A percentile compares a stretch with the other conserved stretches of the same genome.
These are phyloP conservation scores for Candida stauntonica DNA, from an alignment of 805 yeast species.

Conservation along the genomic window DNA sequence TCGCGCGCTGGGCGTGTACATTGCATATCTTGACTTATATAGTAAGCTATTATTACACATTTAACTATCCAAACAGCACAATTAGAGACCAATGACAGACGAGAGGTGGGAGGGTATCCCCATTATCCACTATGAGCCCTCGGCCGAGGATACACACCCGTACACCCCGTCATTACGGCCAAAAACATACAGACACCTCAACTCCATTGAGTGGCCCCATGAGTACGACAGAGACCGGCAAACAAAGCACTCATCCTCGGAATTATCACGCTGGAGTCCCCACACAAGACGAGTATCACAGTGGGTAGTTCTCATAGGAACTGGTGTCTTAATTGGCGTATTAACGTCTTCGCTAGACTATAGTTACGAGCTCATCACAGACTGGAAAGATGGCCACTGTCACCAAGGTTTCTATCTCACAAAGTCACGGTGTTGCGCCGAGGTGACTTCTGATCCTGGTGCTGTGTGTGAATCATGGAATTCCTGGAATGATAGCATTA, in stretches of 20 bases:
- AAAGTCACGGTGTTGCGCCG: constrained; percentile 31
- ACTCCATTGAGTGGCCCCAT: constrained; percentile 49
- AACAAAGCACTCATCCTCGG: constrained; percentile 1
- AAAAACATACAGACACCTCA: constrained; percentile 34
- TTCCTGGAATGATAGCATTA: constrained; percentile 30
- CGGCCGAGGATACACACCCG: constrained; percentile 1
- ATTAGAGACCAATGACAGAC: not conserved
- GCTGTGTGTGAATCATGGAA: constrained; percentile 31
- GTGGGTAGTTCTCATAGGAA: constrained; percentile 41
- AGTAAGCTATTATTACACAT: not conserved
- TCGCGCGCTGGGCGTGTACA: too few species aligned
- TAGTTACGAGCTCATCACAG: constrained; percentile 45
- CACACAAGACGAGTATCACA: not conserved
- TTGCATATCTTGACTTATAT: too few species aligned
- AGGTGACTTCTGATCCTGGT: constrained; percentile 20
- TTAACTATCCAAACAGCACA: not conserved
- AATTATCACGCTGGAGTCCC: not conserved
- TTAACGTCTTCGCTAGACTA: constrained; percentile 47
- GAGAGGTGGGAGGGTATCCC: constrained; percentile 17
- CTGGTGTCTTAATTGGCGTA: constrained; percentile 45
- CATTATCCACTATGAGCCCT: constrained; percentile 9
- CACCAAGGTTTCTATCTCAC: constrained; percentile 27
- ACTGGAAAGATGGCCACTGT: constrained; percentile 51
- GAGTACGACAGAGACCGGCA: constrained; percentile 33
- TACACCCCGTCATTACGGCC: constrained; percentile 4